Evolutionary conservation across 768 basidiomycete genomes (phyloP).

Genomic region (Epithele typhae): DNA sequence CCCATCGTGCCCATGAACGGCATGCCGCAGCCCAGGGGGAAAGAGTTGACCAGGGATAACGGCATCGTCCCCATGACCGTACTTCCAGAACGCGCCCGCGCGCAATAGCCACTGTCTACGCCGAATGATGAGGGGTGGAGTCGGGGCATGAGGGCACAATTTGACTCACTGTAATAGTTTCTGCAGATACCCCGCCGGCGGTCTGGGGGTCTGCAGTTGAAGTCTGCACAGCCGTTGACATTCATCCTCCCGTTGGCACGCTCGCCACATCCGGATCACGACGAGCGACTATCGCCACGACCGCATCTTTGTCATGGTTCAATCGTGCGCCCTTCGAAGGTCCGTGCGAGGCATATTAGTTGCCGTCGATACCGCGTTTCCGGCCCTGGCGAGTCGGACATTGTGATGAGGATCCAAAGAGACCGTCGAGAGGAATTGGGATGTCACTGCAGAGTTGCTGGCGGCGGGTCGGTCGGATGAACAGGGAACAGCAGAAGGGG

Average conservation of each 20-base stretch:
- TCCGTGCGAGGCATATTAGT: conserved; percentile 57
- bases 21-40: conserved; percentile 47
- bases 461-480: conserved; percentile 28
- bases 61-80: conserved; percentile 88
- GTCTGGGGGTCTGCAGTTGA: conserved; percentile 63
- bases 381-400: conserved; percentile 52
- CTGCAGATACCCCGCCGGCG: conserved; percentile 77
- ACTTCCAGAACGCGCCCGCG: conserved; percentile 89
- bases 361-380: conserved; percentile 63
- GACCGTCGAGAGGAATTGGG: conserved; percentile 71
- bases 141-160: too few species aligned
- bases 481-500: conserved; percentile 51
- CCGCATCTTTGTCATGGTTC: conserved; percentile 55
- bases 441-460: conserved; percentile 52
- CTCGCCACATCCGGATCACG: conserved; percentile 38
- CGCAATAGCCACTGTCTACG: conserved; percentile 86
- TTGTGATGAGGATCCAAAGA: conserved; percentile 42
- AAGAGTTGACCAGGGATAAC: conserved; percentile 70
- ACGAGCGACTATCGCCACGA: conserved; percentile 35
- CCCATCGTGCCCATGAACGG: conserved; percentile 74
- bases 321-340: conserved; percentile 73
- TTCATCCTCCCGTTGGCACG: conserved; percentile 31
- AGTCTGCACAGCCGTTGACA: conserved; percentile 23
- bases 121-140: conserved; percentile 1
- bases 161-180: conserved; percentile 84